A percentile compares a stretch with the other conserved stretches of the same genome.
Evolutionary conservation across 2,329 filamentous ascomycete species (phyloP).

Genomic region (Aspergillus glaucus): DNA sequence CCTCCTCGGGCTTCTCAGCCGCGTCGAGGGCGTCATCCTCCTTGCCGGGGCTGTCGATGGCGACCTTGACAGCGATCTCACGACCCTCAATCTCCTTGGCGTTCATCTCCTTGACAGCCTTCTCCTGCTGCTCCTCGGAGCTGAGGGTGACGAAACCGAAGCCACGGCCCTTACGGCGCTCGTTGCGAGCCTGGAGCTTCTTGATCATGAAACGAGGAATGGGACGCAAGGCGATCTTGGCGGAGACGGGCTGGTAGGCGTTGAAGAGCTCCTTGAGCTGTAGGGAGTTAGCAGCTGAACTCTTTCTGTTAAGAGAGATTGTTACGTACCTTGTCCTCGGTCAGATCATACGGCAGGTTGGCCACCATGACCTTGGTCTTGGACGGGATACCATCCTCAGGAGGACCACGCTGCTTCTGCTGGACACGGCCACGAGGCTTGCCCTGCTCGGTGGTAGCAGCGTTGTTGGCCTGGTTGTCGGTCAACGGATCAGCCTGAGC

Average conservation of each 20-base stretch:
- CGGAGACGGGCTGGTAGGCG: constrained; percentile 83
- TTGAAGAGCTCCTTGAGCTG: constrained; percentile 97
- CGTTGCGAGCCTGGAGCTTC: constrained; percentile 97
- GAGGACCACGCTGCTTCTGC: constrained; percentile 82
- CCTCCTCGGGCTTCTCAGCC: constrained; percentile 41
- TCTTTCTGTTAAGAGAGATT: not conserved
- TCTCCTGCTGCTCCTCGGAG: constrained; percentile 92
- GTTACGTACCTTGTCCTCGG: constrained; percentile 78
- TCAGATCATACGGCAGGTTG: constrained; percentile 96
- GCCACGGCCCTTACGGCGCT: constrained; percentile 97
- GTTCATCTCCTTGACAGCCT: constrained; percentile 97
- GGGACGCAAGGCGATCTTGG: constrained; percentile 96
- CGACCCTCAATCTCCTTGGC: constrained; percentile 98
- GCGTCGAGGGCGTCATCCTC: constrained; percentile 67
- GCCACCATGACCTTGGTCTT: constrained; percentile 99
- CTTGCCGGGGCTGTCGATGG: constrained; percentile 99
- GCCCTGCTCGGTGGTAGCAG: constrained; percentile 32
- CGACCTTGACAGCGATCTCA: constrained; percentile 99
- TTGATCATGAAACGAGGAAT: constrained; percentile 99
- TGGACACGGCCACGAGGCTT: constrained; percentile 46
- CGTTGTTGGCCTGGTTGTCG: constrained; percentile 41
- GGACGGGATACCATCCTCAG: constrained; percentile 93
- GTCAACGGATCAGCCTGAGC: constrained; percentile 40
- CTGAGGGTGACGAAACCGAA: constrained; percentile 97
- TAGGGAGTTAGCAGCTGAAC: constrained; percentile 21